A percentile compares a stretch with the other conserved stretches of the same genome.
These are phyloP conservation scores for Globisporangium echinulatum DNA, from an alignment of 352 stramenopile genomes.

Conservation along the genomic window DNA sequence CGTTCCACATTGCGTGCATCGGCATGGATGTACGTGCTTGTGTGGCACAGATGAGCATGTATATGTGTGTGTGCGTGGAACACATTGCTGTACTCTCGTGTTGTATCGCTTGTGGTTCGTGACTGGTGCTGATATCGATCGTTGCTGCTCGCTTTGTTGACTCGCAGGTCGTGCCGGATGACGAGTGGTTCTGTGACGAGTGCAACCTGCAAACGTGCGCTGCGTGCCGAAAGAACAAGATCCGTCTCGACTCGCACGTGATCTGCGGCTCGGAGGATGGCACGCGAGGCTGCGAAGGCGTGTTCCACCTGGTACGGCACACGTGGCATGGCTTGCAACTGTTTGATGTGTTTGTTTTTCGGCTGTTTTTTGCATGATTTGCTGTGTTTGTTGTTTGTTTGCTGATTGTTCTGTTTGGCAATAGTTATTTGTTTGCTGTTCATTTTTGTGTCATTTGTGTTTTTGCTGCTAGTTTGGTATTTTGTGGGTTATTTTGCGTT, in stretches of 20 bases:
- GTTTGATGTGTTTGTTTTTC: no score
- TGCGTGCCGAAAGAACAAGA: constrained; percentile 81
- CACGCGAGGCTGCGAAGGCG: constrained; percentile 75
- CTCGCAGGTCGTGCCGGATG: constrained; percentile 41
- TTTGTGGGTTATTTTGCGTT: no score
- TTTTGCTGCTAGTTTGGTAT: no score
- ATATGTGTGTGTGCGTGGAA: background rate
- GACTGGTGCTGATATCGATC: background rate
- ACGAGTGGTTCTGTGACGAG: constrained; percentile 87
- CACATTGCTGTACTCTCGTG: no score
- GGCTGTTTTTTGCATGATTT: no score
- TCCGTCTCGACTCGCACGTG: constrained; percentile 85
- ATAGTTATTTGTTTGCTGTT: no score
- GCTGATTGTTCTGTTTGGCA: background rate
- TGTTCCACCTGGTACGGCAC: constrained; percentile 78
- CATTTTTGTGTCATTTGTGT: no score
- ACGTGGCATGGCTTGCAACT: no score
- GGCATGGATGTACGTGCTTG: constrained; percentile 30
- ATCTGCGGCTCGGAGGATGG: constrained; percentile 87
- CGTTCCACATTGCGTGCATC: constrained; percentile 89
- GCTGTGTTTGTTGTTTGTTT: background rate
- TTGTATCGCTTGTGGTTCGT: background rate
- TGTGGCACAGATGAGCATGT: background rate
- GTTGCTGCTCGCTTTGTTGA: constrained; percentile 2
- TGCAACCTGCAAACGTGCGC: constrained; percentile 80